Conservation (phyloP, 2,329 filamentous ascomycete species). For the Fusarium papillatum region DNA sequence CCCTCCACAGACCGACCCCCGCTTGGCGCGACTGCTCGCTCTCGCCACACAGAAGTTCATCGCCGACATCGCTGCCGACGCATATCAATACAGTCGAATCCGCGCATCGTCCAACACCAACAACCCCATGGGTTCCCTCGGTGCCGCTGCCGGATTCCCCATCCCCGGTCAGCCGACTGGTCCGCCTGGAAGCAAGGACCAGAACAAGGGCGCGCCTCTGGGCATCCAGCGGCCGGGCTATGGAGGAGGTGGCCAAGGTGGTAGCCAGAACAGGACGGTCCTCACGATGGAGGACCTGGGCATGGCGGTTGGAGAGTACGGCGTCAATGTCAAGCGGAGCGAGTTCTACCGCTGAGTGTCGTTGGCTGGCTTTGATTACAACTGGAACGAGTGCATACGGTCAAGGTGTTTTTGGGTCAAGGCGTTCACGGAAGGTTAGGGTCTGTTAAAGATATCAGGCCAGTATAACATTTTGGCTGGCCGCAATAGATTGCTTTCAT, state of each 20-base stretch:
- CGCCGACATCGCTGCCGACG: slow-evolving; percentile 95
- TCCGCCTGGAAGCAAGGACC: slow-evolving; percentile 68
- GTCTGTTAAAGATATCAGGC: slow-evolving; percentile 32
- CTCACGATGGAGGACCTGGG: slow-evolving; percentile 99
- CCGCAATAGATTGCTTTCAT: slow-evolving; percentile 35
- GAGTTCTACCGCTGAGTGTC: slow-evolving; percentile 87
- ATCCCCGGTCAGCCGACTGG: slow-evolving; percentile 73
- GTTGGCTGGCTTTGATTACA: slow-evolving; percentile 15
- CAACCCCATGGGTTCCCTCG: slow-evolving; percentile 91
- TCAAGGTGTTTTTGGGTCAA: slow-evolving; percentile 40
- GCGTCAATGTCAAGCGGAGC: slow-evolving; percentile 96
- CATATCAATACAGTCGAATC: slow-evolving; percentile 97
- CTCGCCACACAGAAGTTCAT: slow-evolving; percentile 99
- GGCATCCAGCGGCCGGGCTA: slow-evolving; percentile 85
- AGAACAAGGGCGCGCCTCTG: slow-evolving; percentile 70
- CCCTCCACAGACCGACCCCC: slow-evolving; percentile 89
- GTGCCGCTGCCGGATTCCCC: slow-evolving; percentile 79
- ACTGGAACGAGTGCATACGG: slow-evolving; percentile 22
- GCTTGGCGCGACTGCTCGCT: slow-evolving; percentile 92
- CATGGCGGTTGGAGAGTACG: slow-evolving; percentile 98
- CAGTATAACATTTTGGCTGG: slow-evolving; percentile 22
- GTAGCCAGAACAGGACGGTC: slow-evolving; percentile 91
- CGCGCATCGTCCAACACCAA: slow-evolving; percentile 90
- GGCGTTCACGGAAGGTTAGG: slow-evolving; percentile 37
- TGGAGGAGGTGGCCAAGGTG: slow-evolving; percentile 90